A percentile compares a stretch with the other conserved stretches of the same genome.
These are phyloP conservation scores for Pleurotus salmoneostramineus DNA, from an alignment of 768 basidiomycete species.

Conservation along the genomic window DNA sequence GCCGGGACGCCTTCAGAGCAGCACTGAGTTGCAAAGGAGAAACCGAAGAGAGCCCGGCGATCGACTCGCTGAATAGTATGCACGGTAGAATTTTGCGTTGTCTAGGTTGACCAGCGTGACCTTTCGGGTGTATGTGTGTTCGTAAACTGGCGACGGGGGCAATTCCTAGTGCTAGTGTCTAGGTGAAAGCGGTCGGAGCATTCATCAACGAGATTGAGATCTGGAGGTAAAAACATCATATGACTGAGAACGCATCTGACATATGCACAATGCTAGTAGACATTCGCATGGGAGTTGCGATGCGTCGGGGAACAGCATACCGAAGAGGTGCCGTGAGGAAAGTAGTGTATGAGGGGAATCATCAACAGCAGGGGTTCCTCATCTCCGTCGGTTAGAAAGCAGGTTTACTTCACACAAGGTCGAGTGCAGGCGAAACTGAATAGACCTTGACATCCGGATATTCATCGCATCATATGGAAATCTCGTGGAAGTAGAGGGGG, in stretches of 20 bases:
- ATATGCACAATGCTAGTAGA: no score
- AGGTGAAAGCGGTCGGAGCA: no score
- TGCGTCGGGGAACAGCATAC: not conserved
- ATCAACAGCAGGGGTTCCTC: not conserved
- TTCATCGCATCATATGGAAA: slow-evolving; percentile 3
- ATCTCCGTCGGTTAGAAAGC: not conserved
- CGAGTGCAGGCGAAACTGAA: not conserved
- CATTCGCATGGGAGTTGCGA: no score
- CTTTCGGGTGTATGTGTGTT: not conserved
- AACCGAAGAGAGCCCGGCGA: slow-evolving; percentile 5
- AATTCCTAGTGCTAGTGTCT: not conserved
- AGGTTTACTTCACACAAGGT: not conserved
- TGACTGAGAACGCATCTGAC: no score
- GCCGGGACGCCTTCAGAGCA: not conserved
- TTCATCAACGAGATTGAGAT: not conserved
- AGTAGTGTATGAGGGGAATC: not conserved
- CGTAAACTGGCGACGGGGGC: not conserved
- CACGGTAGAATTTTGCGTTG: not conserved
- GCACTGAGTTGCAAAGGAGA: not conserved
- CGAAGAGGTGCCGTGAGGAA: slow-evolving; percentile 4
- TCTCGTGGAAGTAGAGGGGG: slow-evolving; percentile 2
- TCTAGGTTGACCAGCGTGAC: not conserved
- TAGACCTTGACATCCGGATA: not conserved
- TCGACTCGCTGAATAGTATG: not conserved
- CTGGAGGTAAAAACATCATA: no score